Percentiles rank a stretch among this genome's conserved stretches.
phyloP scores from a whole-genome alignment of 2,329 filamentous ascomycete genomes.

The Aspergillus viridinutans region DNA sequence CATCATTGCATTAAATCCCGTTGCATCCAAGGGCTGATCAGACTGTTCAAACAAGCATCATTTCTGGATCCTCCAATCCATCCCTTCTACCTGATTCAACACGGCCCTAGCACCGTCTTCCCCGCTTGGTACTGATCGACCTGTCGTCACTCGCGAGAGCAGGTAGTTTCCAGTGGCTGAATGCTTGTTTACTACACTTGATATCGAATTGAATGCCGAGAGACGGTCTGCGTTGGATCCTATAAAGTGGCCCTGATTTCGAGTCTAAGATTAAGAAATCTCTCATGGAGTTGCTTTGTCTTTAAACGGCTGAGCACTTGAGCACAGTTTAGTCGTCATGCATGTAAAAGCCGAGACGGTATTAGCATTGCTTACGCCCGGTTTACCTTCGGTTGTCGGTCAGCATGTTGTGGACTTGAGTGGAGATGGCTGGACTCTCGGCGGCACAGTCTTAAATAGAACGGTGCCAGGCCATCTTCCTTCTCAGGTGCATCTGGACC shows the following conservation, averaged over 20 bases:
- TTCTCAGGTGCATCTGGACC: conserved; percentile 57
- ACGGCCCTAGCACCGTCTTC: conserved; percentile 1
- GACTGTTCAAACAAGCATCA: conserved; percentile 3
- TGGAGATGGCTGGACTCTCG: conserved; percentile 43
- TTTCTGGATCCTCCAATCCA: neutral
- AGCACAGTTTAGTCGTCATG: conserved; percentile 11
- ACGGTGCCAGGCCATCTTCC: conserved; percentile 54
- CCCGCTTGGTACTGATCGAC: neutral
- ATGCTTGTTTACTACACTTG: neutral
- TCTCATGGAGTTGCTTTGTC: neutral
- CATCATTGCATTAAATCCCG: neutral
- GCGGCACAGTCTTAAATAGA: conserved; percentile 45
- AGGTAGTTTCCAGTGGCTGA: neutral
- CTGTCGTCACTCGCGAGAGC: neutral
- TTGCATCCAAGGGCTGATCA: neutral
- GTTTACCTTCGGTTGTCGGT: conserved; percentile 10
- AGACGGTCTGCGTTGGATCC: neutral
- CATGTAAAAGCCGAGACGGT: conserved; percentile 11
- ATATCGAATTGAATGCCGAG: neutral
- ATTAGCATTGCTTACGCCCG: conserved; percentile 14
- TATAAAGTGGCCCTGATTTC: neutral
- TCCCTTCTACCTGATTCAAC: conserved; percentile 1
- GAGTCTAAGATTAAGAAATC: neutral
- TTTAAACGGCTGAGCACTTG: neutral
- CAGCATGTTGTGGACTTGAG: conserved; percentile 41